These are phyloP conservation scores for Aeschynomene evenia DNA, from an alignment of 306 rosid genomes.

Conservation along the genomic window DNA sequence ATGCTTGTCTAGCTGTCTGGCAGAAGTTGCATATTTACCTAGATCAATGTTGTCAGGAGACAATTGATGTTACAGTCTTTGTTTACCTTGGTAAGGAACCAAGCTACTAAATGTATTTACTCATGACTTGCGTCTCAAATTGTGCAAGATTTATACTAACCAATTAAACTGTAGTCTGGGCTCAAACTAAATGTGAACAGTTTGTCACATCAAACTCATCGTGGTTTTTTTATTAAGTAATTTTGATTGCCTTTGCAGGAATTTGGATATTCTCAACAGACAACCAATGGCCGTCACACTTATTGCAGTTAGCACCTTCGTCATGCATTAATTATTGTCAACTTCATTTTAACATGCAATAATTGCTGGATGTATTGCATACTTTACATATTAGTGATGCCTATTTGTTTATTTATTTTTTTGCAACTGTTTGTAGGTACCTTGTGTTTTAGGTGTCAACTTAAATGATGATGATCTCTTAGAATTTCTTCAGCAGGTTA, in stretches of 20 bases:
- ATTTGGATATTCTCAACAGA: constrained; percentile 69
- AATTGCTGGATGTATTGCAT: neutral
- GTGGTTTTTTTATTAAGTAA: constrained; percentile 22
- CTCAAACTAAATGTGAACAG: constrained; percentile 17
- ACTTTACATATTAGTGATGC: constrained; percentile 23
- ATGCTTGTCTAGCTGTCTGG: constrained; percentile 9
- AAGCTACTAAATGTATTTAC: neutral
- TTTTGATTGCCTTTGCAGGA: constrained; percentile 54
- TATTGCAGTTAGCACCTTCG: constrained; percentile 52
- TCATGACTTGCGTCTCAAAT: constrained; percentile 12
- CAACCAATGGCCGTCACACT: constrained; percentile 56
- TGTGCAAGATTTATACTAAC: neutral
- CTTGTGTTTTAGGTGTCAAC: constrained; percentile 83
- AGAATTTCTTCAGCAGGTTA: constrained; percentile 98
- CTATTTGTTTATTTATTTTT: constrained; percentile 4
- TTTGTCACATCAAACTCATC: neutral
- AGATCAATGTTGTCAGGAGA: constrained; percentile 15
- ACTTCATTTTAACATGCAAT: neutral
- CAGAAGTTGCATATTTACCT: constrained; percentile 9
- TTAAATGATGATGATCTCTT: constrained; percentile 76
- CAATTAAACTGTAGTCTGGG: constrained; percentile 13
- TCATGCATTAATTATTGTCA: neutral
- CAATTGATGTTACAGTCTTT: constrained; percentile 5
- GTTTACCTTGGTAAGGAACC: constrained; percentile 16
- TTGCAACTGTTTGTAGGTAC: constrained; percentile 58